Evolutionary conservation across 2,329 filamentous ascomycete genomes (phyloP).

Genomic region (Nigrograna mackinnonii): DNA sequence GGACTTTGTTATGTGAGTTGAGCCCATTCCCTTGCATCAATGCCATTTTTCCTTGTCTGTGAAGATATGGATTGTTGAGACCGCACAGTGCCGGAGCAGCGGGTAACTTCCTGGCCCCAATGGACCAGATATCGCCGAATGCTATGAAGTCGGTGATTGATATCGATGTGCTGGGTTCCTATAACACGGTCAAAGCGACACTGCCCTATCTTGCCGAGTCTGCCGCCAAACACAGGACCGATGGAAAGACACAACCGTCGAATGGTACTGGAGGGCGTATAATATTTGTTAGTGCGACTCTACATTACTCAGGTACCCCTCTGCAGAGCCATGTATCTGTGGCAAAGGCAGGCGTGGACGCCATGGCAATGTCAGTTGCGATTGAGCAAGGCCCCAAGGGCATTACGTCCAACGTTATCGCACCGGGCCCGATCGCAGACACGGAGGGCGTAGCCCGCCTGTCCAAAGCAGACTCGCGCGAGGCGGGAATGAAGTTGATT

Average conservation of each 20-base stretch:
- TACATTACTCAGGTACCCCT: slow-evolving; percentile 86
- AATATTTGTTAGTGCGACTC: slow-evolving; percentile 85
- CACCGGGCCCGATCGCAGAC: slow-evolving; percentile 81
- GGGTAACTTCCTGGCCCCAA: slow-evolving; percentile 90
- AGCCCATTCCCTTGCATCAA: background rate
- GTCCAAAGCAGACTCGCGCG: slow-evolving; percentile 35
- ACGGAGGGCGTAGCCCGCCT: slow-evolving; percentile 68
- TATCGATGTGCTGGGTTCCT: slow-evolving; percentile 92
- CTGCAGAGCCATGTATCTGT: slow-evolving; percentile 89
- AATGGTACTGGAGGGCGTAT: slow-evolving; percentile 76
- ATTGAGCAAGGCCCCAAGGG: slow-evolving; percentile 90
- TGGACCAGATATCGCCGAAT: slow-evolving; percentile 80
- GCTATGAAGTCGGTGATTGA: slow-evolving; percentile 96
- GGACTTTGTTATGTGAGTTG: slow-evolving; percentile 83
- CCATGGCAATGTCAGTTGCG: slow-evolving; percentile 76
- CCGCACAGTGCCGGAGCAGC: slow-evolving; percentile 79
- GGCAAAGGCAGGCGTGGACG: slow-evolving; percentile 89
- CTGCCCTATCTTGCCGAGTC: slow-evolving; percentile 79
- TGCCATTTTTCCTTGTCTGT: slow-evolving; percentile 6
- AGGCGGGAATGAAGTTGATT: slow-evolving; percentile 46
- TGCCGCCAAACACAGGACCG: slow-evolving; percentile 64
- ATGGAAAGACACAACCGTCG: slow-evolving; percentile 54
- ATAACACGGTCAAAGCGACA: slow-evolving; percentile 92
- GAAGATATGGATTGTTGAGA: slow-evolving; percentile 15
- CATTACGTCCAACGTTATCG: slow-evolving; percentile 84